Evolutionary conservation across 352 stramenopile species (phyloP), one percentile per base, ranked within the genome.

Genomic region (Pythium pectinolyticum): DNA sequence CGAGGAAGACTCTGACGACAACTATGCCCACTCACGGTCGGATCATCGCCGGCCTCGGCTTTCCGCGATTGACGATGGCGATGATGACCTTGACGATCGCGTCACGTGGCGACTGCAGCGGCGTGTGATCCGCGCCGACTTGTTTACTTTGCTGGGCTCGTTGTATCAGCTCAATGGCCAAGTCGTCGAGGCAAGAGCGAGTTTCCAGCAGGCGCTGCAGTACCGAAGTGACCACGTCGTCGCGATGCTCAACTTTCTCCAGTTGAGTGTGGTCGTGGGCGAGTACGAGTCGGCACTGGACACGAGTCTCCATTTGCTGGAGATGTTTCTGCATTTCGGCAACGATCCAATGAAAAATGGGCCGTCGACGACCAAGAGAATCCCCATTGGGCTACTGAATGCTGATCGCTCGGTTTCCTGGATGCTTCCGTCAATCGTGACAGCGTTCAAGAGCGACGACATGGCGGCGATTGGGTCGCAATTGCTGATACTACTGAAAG

Each of bases 201-300:
- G 59, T 19, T 84, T 81, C 12, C 57, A 63, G 0, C 66, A 63
- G 5, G 67, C 73, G 14, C 52, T 86, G n/a, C 51, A 63, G 1
- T 35, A 81, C 8, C 73, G 73, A 41, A 66, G 28, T 31, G 73
- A 84, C n/a, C 72, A 86, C 51, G 27, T 63, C 2, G 60, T 77
- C 10, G 77, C 75, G 15, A 61, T 78, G 28, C 63, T 86, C 25
- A 86, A 86, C 45, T 74, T 67, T n/a, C 55, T 83, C 2, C 74
- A 84, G 61, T 48, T 83, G 14, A 70, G 67, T 19, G 61, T 83
- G 10, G 64, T 73, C 1, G 32, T 55, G 15, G 35, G 57, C 2
- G 73, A 81, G 56, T 80, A 86, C 27, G 74, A 86, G 51, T 37
- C 61, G 1, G 70, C 71, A 9, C 60, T 86, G 3, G 68, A 79